These are phyloP conservation scores for Chaetomium globosum DNA, from an alignment of 2,329 filamentous ascomycete species.

Conservation along the genomic window DNA sequence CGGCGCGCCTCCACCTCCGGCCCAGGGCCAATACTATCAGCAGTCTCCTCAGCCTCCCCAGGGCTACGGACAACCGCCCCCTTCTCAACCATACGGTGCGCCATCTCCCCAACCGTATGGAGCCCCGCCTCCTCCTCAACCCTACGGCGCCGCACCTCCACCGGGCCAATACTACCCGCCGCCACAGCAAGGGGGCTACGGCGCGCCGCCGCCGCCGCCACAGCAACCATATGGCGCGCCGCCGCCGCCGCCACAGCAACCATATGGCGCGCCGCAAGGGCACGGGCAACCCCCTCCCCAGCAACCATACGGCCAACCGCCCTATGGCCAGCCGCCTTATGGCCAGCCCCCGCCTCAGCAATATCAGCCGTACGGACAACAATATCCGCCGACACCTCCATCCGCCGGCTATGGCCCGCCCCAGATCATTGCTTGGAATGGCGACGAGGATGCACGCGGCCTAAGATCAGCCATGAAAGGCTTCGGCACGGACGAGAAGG, in stretches of 20 bases:
- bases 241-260: constrained; percentile 23
- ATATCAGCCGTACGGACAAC: constrained; percentile 41
- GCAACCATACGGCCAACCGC: constrained; percentile 35
- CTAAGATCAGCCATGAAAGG: constrained; percentile 85
- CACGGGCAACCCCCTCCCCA: constrained; percentile 28
- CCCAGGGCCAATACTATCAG: constrained; percentile 22
- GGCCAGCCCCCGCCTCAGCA: constrained; percentile 41
- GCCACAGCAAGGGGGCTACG: constrained; percentile 35
- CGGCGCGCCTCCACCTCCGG: constrained; percentile 36
- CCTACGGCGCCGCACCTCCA: constrained; percentile 29
- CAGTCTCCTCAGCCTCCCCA: constrained; percentile 25
- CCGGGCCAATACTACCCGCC: constrained; percentile 42
- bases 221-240: constrained; percentile 21
- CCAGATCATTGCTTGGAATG: constrained; percentile 71
- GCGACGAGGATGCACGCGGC: constrained; percentile 66
- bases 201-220: constrained; percentile 28
- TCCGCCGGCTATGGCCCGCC: constrained; percentile 75
- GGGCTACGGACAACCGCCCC: constrained; percentile 24
- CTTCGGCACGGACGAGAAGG: constrained; percentile 83
- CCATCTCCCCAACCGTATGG: constrained; percentile 41
- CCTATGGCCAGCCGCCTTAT: constrained; percentile 40
- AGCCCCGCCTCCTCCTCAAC: constrained; percentile 27
- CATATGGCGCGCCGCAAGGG: constrained; percentile 24
- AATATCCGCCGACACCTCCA: constrained; percentile 60
- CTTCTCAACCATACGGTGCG: constrained; percentile 32